A percentile compares a stretch with the other conserved stretches of the same genome.
Evolutionary conservation across 2,329 filamentous ascomycete species (phyloP).

Genomic region (Elsinoe perseae): DNA sequence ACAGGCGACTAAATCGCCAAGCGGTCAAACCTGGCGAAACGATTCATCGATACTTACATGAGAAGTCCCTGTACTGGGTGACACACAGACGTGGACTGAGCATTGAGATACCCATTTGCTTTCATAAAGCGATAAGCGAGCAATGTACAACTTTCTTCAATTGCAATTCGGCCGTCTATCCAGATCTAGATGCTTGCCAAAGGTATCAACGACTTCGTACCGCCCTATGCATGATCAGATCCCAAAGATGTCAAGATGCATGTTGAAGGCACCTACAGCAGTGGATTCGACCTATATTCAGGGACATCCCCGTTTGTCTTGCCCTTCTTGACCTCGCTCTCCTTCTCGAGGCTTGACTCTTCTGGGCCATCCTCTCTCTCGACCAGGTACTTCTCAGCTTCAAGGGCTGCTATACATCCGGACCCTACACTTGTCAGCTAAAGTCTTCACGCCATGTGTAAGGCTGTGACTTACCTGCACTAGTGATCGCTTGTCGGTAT

Average conservation of each 20-base stretch:
- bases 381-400: constrained; percentile 86
- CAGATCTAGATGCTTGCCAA: constrained; percentile 3
- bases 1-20: not conserved
- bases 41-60: not conserved
- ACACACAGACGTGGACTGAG: not conserved
- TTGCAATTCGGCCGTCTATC: not conserved
- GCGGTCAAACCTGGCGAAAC: not conserved
- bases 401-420: constrained; percentile 89
- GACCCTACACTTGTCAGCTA: constrained; percentile 51
- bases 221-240: constrained; percentile 2
- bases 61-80: too few relatives aligned
- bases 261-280: constrained; percentile 46
- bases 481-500: constrained; percentile 96
- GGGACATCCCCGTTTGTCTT: constrained; percentile 46
- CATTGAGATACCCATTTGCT: constrained; percentile 4
- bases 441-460: not conserved
- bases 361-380: constrained; percentile 63
- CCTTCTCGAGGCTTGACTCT: constrained; percentile 39
- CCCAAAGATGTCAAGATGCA: constrained; percentile 6
- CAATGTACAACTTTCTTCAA: not conserved
- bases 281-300: constrained; percentile 57
- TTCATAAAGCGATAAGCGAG: not conserved
- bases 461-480: constrained; percentile 62
- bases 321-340: constrained; percentile 43
- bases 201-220: constrained; percentile 13